phyloP scores from a whole-genome alignment of 2,329 filamentous ascomycete species.

The Colletotrichum chlorophyti region DNA sequence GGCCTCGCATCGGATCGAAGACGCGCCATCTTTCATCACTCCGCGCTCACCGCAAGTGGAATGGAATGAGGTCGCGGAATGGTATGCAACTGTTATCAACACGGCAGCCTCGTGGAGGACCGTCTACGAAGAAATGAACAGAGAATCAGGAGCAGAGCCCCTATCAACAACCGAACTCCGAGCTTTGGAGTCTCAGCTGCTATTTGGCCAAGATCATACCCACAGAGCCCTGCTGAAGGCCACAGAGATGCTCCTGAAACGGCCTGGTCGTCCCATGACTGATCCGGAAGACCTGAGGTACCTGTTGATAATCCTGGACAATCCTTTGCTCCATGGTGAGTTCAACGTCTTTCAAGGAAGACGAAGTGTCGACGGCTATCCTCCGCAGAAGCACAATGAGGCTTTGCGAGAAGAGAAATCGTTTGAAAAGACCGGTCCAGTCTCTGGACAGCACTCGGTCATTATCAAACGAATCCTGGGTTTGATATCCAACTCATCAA shows the following conservation, averaged over 20 bases:
- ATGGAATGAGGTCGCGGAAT: slow-evolving; percentile 74
- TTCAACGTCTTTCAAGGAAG: slow-evolving; percentile 48
- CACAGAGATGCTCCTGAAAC: slow-evolving; percentile 79
- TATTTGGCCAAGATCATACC: slow-evolving; percentile 70
- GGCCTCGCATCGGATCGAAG: slow-evolving; percentile 41
- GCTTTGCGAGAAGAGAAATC: slow-evolving; percentile 1
- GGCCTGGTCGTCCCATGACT: slow-evolving; percentile 74
- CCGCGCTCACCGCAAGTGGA: slow-evolving; percentile 73
- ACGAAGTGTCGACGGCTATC: slow-evolving; percentile 34
- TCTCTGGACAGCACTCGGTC: slow-evolving; percentile 75
- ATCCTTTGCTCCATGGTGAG: slow-evolving; percentile 72
- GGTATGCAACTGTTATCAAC: slow-evolving; percentile 75
- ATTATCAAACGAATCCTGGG: slow-evolving; percentile 87
- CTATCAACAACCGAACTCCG: slow-evolving; percentile 45
- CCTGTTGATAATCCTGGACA: slow-evolving; percentile 78
- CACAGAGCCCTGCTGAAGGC: slow-evolving; percentile 77
- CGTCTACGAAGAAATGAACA: slow-evolving; percentile 60
- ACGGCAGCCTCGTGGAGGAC: slow-evolving; percentile 72
- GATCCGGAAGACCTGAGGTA: slow-evolving; percentile 77
- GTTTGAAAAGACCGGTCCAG: slow-evolving; percentile 47
- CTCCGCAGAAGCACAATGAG: not conserved
- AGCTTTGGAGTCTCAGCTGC: slow-evolving; percentile 53
- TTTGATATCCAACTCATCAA: slow-evolving; percentile 76
- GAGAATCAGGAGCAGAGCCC: slow-evolving; percentile 36
- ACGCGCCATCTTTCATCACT: slow-evolving; percentile 52